Percentiles rank a stretch among this genome's conserved stretches.
phyloP scores from a whole-genome alignment of 352 stramenopile genomes.

The Phytophthora pisi region DNA sequence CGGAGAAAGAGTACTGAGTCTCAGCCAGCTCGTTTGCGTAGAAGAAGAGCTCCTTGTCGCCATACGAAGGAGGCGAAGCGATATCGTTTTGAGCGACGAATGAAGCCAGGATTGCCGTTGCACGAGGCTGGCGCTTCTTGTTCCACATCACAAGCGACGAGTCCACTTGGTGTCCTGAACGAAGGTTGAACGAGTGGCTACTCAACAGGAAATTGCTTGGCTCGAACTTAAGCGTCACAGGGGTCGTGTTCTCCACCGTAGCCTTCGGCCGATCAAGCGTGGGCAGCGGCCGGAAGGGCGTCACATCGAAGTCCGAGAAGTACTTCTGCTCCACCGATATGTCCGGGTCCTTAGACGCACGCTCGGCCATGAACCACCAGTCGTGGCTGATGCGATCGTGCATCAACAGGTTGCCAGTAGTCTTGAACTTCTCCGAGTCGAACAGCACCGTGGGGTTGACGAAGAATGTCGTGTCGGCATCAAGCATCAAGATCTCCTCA shows the following conservation, averaged over 20 bases:
- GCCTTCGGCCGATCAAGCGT: conserved; percentile 29
- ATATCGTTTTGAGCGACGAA: conserved; percentile 41
- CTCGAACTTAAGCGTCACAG: conserved; percentile 31
- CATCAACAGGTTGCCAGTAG: conserved; percentile 64
- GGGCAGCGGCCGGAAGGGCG: conserved; percentile 25
- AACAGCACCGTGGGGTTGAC: conserved; percentile 57
- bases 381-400: conserved; percentile 56
- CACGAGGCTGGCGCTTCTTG: conserved; percentile 46
- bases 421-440: conserved; percentile 47
- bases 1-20: conserved; percentile 47
- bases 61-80: conserved; percentile 42
- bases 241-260: conserved; percentile 25
- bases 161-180: conserved; percentile 51
- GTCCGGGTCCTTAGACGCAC: conserved; percentile 10
- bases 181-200: conserved; percentile 43
- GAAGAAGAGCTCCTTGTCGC: conserved; percentile 58
- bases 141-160: conserved; percentile 58
- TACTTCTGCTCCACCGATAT: conserved; percentile 35
- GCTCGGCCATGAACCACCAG: conserved; percentile 37
- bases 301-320: conserved; percentile 37
- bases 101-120: conserved; percentile 47
- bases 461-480: conserved; percentile 68
- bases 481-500: conserved; percentile 64
- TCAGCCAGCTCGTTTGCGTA: conserved; percentile 48
- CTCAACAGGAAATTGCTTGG: conserved; percentile 37